A percentile compares a stretch with the other conserved stretches of the same genome.
These are phyloP conservation scores for Ophiorrhiza pumila DNA, from an alignment of 257 asterid genomes.

Conservation along the genomic window DNA sequence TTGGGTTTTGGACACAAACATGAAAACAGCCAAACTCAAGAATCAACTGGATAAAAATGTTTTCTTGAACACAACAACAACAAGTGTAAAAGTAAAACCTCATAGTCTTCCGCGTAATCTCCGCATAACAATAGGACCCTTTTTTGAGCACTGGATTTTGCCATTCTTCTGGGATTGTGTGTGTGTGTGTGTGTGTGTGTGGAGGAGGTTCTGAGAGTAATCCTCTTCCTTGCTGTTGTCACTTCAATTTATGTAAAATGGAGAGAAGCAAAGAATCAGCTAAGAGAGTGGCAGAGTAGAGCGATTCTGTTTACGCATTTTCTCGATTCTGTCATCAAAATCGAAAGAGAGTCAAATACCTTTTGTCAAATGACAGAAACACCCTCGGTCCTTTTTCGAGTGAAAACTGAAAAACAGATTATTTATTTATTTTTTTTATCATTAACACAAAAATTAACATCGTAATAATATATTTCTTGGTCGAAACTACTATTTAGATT, in stretches of 20 bases:
- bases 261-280: no score
- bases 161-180: not conserved
- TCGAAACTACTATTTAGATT: no score
- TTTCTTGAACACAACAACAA: constrained; percentile 16
- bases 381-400: not conserved
- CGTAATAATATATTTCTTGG: no score
- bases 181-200: constrained; percentile 16
- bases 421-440: no score
- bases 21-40: no score
- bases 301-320: no score
- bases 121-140: constrained; percentile 81
- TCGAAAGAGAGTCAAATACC: not conserved
- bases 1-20: not conserved
- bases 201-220: constrained; percentile 29
- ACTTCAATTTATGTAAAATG: no score
- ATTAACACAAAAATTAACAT: no score
- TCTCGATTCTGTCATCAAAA: no score
- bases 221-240: not conserved
- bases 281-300: not conserved
- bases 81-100: constrained; percentile 52
- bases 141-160: constrained; percentile 39
- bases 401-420: not conserved
- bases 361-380: not conserved
- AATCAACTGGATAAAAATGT: not conserved
- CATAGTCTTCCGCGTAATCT: constrained; percentile 88